Evolutionary conservation across 257 asterid species (phyloP).

Genomic region (Marsdenia floribunda): DNA sequence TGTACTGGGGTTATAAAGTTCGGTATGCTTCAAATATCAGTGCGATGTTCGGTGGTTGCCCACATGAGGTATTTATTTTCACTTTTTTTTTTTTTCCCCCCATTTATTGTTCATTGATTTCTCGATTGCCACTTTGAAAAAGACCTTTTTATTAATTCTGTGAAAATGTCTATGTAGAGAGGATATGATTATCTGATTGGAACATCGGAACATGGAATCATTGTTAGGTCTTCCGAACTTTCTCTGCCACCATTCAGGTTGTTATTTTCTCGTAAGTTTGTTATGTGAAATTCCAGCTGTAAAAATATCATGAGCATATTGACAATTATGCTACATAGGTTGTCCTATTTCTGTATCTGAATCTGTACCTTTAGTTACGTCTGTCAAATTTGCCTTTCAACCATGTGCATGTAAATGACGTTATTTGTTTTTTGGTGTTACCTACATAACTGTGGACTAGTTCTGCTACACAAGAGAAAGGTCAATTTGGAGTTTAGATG

Average conservation of each 20-base stretch:
- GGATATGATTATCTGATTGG: conserved; percentile 89
- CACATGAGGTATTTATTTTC: conserved; percentile 49
- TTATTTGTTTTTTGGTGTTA: background rate
- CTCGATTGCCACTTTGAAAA: background rate
- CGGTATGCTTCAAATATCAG: conserved; percentile 87
- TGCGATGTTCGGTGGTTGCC: conserved; percentile 71
- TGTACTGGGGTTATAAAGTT: conserved; percentile 92
- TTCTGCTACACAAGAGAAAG: background rate
- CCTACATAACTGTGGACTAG: background rate
- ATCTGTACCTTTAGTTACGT: background rate
- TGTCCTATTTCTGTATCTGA: background rate
- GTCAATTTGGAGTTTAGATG: background rate
- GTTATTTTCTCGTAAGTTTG: background rate
- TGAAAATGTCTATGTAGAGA: conserved; percentile 34
- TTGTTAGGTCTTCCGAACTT: conserved; percentile 62
- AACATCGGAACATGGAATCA: conserved; percentile 84
- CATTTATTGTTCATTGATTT: background rate
- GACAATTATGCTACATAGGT: background rate
- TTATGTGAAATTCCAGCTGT: background rate
- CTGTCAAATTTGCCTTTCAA: background rate
- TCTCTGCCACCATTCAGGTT: conserved; percentile 75
- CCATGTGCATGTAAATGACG: background rate
- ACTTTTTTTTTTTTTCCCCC: background rate
- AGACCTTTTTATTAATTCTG: background rate
- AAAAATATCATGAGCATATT: background rate